Conservation (phyloP, 306 rosid genomes). For the Vigna nakashimae region DNA sequence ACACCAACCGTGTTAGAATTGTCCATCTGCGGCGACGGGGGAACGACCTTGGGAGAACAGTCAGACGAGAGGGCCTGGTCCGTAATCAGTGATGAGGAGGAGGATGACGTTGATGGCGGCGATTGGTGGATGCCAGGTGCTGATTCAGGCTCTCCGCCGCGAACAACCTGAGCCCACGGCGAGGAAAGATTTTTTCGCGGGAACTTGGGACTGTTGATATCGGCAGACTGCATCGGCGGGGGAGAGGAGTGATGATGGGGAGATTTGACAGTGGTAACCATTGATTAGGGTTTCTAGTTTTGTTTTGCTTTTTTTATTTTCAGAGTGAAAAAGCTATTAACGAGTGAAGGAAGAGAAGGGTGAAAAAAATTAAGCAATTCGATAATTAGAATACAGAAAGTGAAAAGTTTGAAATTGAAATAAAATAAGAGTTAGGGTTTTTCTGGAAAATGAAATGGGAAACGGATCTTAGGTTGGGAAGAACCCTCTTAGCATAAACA, state of each 20-base stretch:
- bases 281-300: slow-evolving; percentile 56
- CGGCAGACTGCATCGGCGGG: slow-evolving; percentile 7
- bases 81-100: slow-evolving; percentile 48
- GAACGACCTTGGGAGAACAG: slow-evolving; percentile 50
- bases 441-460: neutral
- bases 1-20: slow-evolving; percentile 12
- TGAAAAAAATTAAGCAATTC: slow-evolving; percentile 7
- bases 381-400: slow-evolving; percentile 3
- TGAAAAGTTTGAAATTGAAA: neutral
- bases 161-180: slow-evolving; percentile 81
- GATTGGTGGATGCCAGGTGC: slow-evolving; percentile 52
- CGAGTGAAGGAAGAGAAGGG: slow-evolving; percentile 43
- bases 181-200: slow-evolving; percentile 51
- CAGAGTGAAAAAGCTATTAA: slow-evolving; percentile 43
- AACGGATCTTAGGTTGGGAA: slow-evolving; percentile 47
- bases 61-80: slow-evolving; percentile 54
- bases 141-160: slow-evolving; percentile 65
- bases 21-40: slow-evolving; percentile 48
- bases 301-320: neutral
- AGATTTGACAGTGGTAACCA: slow-evolving; percentile 68
- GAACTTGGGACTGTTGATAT: slow-evolving; percentile 26
- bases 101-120: slow-evolving; percentile 57
- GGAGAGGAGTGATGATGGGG: slow-evolving; percentile 58
- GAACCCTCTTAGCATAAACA: slow-evolving; percentile 26
- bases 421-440: slow-evolving; percentile 41